Percentiles rank a stretch among this genome's conserved stretches.
Evolutionary conservation across 345 rosid genomes (phyloP).

Genomic region (Corchorus capsularis): DNA sequence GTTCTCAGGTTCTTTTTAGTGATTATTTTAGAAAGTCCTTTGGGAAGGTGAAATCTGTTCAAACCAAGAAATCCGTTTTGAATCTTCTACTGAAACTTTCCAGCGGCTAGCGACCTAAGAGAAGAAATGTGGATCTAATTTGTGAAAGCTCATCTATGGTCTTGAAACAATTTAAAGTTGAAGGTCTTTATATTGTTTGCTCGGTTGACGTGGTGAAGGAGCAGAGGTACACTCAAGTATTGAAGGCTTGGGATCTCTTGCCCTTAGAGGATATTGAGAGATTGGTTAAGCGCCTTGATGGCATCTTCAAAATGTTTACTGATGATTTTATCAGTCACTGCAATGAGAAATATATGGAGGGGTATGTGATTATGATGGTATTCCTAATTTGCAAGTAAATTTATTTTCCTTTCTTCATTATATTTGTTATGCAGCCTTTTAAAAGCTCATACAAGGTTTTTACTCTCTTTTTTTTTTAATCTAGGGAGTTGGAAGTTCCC

Average conservation of each 20-base stretch:
- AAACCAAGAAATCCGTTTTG: conserved; percentile 30
- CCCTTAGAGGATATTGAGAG: conserved; percentile 39
- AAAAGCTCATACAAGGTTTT: background rate
- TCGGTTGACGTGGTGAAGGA: conserved; percentile 47
- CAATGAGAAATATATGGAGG: conserved; percentile 46
- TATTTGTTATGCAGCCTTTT: background rate
- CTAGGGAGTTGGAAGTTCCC: conserved; percentile 51
- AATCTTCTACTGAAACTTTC: conserved; percentile 40
- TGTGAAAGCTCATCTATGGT: conserved; percentile 39
- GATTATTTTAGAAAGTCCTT: conserved; percentile 52
- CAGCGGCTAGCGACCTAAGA: conserved; percentile 58
- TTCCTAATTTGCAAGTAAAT: background rate
- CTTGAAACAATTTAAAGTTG: conserved; percentile 49
- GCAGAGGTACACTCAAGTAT: conserved; percentile 35
- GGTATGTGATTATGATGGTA: conserved; percentile 35
- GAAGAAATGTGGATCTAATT: conserved; percentile 27
- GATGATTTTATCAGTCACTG: conserved; percentile 47
- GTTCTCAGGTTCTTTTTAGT: conserved; percentile 49
- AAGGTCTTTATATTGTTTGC: conserved; percentile 38
- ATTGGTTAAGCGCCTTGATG: conserved; percentile 46
- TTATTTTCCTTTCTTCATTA: background rate
- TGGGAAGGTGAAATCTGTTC: conserved; percentile 36
- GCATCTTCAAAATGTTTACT: conserved; percentile 36
- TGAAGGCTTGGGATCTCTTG: conserved; percentile 61
- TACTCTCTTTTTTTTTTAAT: background rate